Evolutionary conservation across 208 protist species (phyloP).

Genomic region (Trypanosoma congolense): DNA sequence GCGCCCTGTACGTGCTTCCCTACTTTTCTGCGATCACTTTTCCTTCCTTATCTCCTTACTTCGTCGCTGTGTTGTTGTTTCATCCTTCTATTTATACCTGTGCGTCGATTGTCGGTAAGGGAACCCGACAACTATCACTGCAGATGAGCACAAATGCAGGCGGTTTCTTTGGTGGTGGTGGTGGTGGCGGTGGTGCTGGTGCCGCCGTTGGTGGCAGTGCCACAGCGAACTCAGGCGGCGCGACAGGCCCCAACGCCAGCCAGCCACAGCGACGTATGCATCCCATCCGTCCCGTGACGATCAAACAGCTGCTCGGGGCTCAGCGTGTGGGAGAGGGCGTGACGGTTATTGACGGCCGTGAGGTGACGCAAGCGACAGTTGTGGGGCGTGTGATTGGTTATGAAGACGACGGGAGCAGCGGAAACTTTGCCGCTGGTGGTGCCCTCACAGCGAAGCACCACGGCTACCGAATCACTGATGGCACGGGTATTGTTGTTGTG

Average conservation of each 20-base stretch:
- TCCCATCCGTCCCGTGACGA: slow-evolving; percentile 84
- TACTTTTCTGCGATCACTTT: not conserved
- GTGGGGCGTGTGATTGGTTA: slow-evolving; percentile 81
- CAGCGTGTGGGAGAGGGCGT: slow-evolving; percentile 83
- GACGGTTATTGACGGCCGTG: slow-evolving; percentile 83
- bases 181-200: slow-evolving; percentile 1
- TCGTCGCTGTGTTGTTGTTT: no score
- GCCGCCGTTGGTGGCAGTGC: not conserved
- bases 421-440: slow-evolving; percentile 12
- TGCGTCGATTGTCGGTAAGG: not conserved
- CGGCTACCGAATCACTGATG: slow-evolving; percentile 81
- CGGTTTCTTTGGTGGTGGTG: slow-evolving; percentile 8
- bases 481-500: slow-evolving; percentile 74
- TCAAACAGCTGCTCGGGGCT: slow-evolving; percentile 82
- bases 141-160: slow-evolving; percentile 16
- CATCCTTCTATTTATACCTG: no score
- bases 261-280: slow-evolving; percentile 70
- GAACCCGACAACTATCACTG: no score
- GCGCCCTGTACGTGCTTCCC: no score
- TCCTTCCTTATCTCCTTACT: no score
- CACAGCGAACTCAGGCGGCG: not conserved
- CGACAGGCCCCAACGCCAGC: slow-evolving; percentile 19
- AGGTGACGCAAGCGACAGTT: slow-evolving; percentile 82
- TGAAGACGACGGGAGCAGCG: slow-evolving; percentile 51
- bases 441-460: slow-evolving; percentile 86